Base-by-base conservation (phyloP, 2,329 filamentous ascomycete species). In the Fusarium xyrophilum region DNA sequence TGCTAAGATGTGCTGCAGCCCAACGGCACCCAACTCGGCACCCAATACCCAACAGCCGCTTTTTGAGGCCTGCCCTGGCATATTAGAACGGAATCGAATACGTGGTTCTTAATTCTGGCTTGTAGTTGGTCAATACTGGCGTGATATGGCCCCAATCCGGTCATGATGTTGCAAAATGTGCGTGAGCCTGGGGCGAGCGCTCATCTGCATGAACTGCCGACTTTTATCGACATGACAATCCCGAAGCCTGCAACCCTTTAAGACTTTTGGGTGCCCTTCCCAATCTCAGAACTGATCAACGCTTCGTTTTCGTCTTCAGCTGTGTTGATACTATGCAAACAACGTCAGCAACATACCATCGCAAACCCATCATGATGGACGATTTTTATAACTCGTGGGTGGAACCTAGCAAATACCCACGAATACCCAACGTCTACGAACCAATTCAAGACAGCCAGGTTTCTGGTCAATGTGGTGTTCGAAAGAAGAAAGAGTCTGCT, bases 401-500 rank as follows among this genome's bases (percentile, higher is more conserved):
- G 17, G 57, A 64, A 39, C 63, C 67, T 39, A 70, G 60, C 47
- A 46, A 70, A 47, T 69, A 67, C 33, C 68, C 65, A 15, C 56
- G 68, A 47, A 68, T 71, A 55, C 63, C 68, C 39, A 64, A 74
- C 28, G 71, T 71, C 19, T 70, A 74, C 55, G 72, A 74, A 33
- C 68, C 68, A 13, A 64, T 73, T 32, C 50, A 58, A 12, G 38
- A 51, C 35, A 21, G 48, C 6, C 61, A 61, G 42, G 25, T 59
- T 56, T 53, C 63, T 25, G 32, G 50, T 21, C 50, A 32, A 42
- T 27, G 27, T 33, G 60, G 64, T 23, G 32, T 10, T 21, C 51
- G 53, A 54, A 58, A 72, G 23, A 60, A 63, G 47, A 53, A 52
- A 30, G 46, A 56, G 15, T 36, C 44, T 32, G 13, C 28, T 13